These are phyloP conservation scores for Hymenoscyphus fraxineus DNA, from an alignment of 2,329 filamentous ascomycete species.

Conservation along the genomic window DNA sequence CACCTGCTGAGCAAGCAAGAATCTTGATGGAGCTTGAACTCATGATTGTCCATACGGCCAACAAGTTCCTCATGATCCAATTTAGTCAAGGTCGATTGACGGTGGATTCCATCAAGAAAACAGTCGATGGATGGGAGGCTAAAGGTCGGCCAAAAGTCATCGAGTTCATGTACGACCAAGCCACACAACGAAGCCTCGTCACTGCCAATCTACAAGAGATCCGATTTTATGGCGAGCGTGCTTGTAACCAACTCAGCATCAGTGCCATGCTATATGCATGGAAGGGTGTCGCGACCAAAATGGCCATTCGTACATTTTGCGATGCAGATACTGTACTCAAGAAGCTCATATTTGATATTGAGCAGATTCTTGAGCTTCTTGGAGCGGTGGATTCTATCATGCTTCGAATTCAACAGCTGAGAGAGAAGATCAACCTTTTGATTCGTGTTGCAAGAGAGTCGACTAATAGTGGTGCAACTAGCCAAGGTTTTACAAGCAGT, in stretches of 20 bases:
- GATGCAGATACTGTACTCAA: conserved; percentile 45
- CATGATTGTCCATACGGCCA: conserved; percentile 32
- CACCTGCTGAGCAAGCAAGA: conserved; percentile 29
- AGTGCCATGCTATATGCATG: conserved; percentile 44
- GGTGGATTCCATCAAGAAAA: conserved; percentile 32
- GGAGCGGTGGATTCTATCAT: conserved; percentile 31
- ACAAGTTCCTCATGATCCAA: conserved; percentile 34
- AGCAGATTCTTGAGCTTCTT: conserved; percentile 47
- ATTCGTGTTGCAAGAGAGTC: conserved; percentile 23
- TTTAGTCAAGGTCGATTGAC: conserved; percentile 32
- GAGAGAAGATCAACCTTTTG: conserved; percentile 25
- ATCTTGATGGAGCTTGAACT: conserved; percentile 33
- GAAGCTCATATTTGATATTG: conserved; percentile 46
- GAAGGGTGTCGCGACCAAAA: conserved; percentile 44
- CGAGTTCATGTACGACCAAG: conserved; percentile 50
- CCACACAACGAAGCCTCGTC: conserved; percentile 46
- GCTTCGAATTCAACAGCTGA: conserved; percentile 30
- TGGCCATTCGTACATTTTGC: conserved; percentile 49
- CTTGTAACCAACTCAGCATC: conserved; percentile 38
- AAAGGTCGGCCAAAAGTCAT: conserved; percentile 46
- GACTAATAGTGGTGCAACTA: conserved; percentile 8
- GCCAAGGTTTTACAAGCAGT: conserved; percentile 6
- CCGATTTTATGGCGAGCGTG: conserved; percentile 42
- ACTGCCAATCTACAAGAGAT: conserved; percentile 43
- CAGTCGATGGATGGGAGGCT: conserved; percentile 37